phyloP scores from a whole-genome alignment of 331 rosid genomes.

The Telfairia occidentalis region DNA sequence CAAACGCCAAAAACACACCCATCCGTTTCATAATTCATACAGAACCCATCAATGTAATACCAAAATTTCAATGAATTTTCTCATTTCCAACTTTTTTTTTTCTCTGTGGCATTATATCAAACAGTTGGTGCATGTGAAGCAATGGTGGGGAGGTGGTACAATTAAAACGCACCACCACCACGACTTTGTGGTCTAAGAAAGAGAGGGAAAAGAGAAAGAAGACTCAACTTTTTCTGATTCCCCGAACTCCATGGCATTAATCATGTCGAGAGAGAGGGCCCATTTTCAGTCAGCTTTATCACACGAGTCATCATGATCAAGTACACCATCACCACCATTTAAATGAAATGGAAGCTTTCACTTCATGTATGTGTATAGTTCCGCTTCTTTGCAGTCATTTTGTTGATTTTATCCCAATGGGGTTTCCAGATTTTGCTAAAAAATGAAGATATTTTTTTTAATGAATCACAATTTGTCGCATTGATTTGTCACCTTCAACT shows the following conservation, averaged over 20 bases:
- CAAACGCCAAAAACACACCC: background rate
- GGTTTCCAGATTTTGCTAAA: background rate
- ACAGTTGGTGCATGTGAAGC: conserved; percentile 5
- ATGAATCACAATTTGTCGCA: background rate
- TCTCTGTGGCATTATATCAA: background rate
- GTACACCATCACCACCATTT: conserved; percentile 1
- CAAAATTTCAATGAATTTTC: background rate
- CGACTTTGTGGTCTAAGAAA: conserved; percentile 25
- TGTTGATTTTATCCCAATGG: background rate
- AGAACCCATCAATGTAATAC: background rate
- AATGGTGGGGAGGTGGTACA: conserved; percentile 12
- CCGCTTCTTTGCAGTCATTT: background rate
- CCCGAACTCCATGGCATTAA: conserved; percentile 47
- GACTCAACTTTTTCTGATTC: conserved; percentile 13
- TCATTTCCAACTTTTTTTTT: background rate
- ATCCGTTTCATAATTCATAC: background rate
- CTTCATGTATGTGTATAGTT: background rate
- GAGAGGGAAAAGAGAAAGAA: conserved; percentile 17
- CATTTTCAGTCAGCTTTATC: conserved; percentile 38
- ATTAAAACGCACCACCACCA: conserved; percentile 13
- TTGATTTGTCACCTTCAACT: conserved; percentile 8
- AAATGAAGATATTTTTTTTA: background rate
- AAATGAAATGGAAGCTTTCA: background rate
- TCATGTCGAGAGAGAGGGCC: conserved; percentile 53
- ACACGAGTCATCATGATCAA: conserved; percentile 32